Percentiles rank a stretch among this genome's conserved stretches.
Conservation (phyloP, 179 eudicot genomes). For the Silene coronaria region DNA sequence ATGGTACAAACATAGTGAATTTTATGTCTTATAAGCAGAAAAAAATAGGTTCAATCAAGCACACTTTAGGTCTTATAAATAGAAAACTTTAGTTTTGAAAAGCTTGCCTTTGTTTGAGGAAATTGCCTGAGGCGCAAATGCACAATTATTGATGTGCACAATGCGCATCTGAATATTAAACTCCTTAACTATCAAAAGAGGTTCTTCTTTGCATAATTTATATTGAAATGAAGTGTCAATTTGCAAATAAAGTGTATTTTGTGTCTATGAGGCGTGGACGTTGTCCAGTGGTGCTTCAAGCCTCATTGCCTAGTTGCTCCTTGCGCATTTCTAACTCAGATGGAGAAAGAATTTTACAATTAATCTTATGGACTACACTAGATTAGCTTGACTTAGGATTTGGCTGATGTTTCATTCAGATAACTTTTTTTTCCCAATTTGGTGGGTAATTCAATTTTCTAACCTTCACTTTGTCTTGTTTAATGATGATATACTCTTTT, state of each 20-base stretch:
- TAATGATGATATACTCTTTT: slow-evolving; percentile 15
- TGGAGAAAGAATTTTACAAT: background rate
- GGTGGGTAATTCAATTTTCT: background rate
- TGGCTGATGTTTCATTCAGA: background rate
- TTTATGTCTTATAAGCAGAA: background rate
- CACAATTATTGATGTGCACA: background rate
- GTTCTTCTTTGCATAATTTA: background rate
- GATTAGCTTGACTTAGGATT: background rate
- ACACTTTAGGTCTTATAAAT: background rate
- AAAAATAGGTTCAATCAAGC: background rate
- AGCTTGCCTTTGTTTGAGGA: background rate
- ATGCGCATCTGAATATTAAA: background rate
- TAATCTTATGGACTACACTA: background rate
- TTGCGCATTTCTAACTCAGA: background rate
- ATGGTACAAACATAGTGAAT: background rate
- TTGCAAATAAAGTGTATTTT: background rate
- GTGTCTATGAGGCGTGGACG: background rate
- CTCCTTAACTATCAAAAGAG: background rate
- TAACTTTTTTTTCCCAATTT: background rate
- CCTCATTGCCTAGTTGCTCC: background rate
- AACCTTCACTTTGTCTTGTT: slow-evolving; percentile 10
- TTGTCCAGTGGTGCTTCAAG: background rate
- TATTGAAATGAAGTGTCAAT: background rate
- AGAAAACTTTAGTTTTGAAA: background rate
- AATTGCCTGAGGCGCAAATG: background rate